Base-by-base conservation (phyloP, 2,329 filamentous ascomycete species). In the Colletotrichum sublineola region DNA sequence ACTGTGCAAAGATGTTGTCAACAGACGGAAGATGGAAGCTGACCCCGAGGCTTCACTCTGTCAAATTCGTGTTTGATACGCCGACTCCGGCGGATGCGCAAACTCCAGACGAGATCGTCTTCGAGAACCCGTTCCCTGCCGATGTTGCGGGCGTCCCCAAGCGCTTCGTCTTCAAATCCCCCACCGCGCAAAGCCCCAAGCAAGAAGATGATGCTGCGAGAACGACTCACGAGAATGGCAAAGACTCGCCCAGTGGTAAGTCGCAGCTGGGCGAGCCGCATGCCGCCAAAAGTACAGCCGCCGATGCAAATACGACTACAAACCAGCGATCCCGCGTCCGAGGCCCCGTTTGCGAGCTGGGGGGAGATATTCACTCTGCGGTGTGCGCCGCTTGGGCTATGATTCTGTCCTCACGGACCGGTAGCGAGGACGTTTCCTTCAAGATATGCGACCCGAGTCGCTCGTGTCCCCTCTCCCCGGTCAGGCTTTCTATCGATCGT, bases 1-100 rank as follows among this genome's bases (percentile, higher is more conserved):
- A 15, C 4, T 40, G 12, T 12, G 11, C 3, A 9, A 53, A 66
- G n/a, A 69, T 65, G 67, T 36, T 42, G 9, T 69, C 62, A 2
- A 52, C 40, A 36, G 52, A 69, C 36, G 52, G 61, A 20, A 69
- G 36, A 52, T 58, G 52, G 62, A 66, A 65, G 63, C 48, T 62
- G 14, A 48, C 40, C 11, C 68, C 68, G 2, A 29, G 68, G 55
- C 63, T 71, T 36, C 68, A 71, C 15, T 71, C 68, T 24, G 68
- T 71, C n/a, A 71, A 71, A 11, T 71, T 71, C 29, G 63, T 71
- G 12, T 71, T 71, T 6, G 68, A 71, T 20, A 11, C 48, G 1
- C 55, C 46, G 15, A 42, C 48, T 33, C 55, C 38, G 20, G 36
- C 55, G 9, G 55, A 67, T 20, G 57, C 31, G 31, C 8, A 53